A percentile compares a stretch with the other conserved stretches of the same genome.
Evolutionary conservation across 2,329 filamentous ascomycete species (phyloP).

Genomic region (Cytospora mali): DNA sequence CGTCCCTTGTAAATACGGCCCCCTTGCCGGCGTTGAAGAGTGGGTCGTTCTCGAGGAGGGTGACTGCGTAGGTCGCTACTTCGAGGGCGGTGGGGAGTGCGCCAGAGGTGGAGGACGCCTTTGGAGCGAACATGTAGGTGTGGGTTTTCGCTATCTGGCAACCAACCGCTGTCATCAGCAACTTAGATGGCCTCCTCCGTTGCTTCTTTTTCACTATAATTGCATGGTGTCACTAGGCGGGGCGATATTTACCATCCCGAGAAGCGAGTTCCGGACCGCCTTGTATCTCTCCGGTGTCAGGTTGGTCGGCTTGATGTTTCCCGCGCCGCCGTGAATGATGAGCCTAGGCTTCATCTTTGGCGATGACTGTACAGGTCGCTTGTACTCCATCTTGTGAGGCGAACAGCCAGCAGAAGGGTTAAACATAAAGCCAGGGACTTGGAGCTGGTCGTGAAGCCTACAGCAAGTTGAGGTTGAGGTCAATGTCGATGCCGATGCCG

Average conservation of each 20-base stretch:
- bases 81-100: constrained; percentile 64
- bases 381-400: constrained; percentile 47
- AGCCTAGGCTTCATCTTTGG: constrained; percentile 54
- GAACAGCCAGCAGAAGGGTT: no score
- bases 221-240: neutral
- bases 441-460: neutral
- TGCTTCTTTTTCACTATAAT: no score
- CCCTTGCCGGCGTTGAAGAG: constrained; percentile 86
- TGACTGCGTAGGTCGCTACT: constrained; percentile 74
- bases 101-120: constrained; percentile 17
- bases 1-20: constrained; percentile 82
- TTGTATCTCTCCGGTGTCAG: constrained; percentile 61
- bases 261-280: constrained; percentile 61
- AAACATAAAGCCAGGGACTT: neutral
- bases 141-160: constrained; percentile 48
- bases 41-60: constrained; percentile 74
- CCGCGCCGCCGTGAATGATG: constrained; percentile 74
- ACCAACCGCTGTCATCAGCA: neutral
- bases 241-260: constrained; percentile 54
- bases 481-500: neutral
- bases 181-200: no score
- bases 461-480: neutral
- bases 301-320: constrained; percentile 64
- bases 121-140: constrained; percentile 48
- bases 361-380: constrained; percentile 22